These are phyloP conservation scores for Antrodiella citrinella DNA, from an alignment of 768 basidiomycete species.

Conservation along the genomic window DNA sequence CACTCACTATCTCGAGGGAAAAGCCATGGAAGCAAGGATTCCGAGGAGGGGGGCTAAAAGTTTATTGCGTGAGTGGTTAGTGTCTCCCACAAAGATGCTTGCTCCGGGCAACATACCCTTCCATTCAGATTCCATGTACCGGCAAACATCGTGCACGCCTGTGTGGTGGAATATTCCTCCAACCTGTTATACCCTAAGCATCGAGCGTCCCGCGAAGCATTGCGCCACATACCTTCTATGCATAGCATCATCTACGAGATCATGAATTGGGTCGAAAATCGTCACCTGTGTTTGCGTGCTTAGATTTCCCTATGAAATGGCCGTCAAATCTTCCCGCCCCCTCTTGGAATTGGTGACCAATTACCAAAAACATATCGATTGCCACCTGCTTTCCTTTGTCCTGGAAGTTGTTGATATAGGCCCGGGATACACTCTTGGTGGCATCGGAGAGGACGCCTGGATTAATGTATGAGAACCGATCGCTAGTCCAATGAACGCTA, in stretches of 20 bases:
- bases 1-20: conserved; percentile 73
- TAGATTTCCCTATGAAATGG: conserved; percentile 73
- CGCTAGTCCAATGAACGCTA: background rate
- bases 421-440: conserved; percentile 90
- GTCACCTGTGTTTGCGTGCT: conserved; percentile 80
- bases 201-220: background rate
- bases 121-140: conserved; percentile 99
- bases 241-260: conserved; percentile 68
- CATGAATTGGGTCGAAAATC: conserved; percentile 91
- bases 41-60: conserved; percentile 64
- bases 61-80: conserved; percentile 5
- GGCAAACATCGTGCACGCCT: conserved; percentile 64
- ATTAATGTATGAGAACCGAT: conserved; percentile 3
- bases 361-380: conserved; percentile 93
- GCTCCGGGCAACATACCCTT: conserved; percentile 43
- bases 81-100: background rate
- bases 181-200: conserved; percentile 33
- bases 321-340: background rate
- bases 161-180: conserved; percentile 77
- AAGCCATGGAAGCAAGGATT: conserved; percentile 83
- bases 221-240: conserved; percentile 45
- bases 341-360: too few relatives aligned
- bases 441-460: conserved; percentile 89
- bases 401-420: conserved; percentile 97
- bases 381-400: conserved; percentile 91